phyloP scores from a whole-genome alignment of 495 filamentous ascomycete species.

The Neurospora cerealis region DNA sequence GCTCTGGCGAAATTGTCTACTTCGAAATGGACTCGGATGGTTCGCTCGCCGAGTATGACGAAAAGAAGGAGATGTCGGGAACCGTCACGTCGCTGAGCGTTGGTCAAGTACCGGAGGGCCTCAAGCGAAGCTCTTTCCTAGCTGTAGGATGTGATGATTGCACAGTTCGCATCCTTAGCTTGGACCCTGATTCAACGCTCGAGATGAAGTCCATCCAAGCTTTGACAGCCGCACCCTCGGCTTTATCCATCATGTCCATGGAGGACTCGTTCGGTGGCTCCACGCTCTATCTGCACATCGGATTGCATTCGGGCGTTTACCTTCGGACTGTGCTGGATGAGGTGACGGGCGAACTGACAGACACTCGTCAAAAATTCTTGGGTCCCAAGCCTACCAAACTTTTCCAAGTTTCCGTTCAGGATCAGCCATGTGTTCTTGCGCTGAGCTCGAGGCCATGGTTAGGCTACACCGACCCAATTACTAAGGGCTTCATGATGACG shows the following conservation, averaged over 20 bases:
- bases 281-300: constrained; percentile 88
- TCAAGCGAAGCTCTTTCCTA: constrained; percentile 74
- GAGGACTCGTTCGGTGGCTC: constrained; percentile 69
- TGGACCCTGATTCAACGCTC: constrained; percentile 82
- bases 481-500: constrained; percentile 80
- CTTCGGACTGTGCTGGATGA: constrained; percentile 90
- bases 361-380: constrained; percentile 87
- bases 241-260: constrained; percentile 90
- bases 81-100: constrained; percentile 89
- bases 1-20: constrained; percentile 92
- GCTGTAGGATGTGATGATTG: constrained; percentile 96
- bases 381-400: constrained; percentile 81
- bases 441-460: constrained; percentile 88
- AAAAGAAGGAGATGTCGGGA: constrained; percentile 91
- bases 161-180: constrained; percentile 81
- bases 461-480: constrained; percentile 76
- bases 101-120: constrained; percentile 86
- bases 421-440: constrained; percentile 77
- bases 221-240: constrained; percentile 77
- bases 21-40: constrained; percentile 95
- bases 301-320: constrained; percentile 90
- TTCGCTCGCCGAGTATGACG: constrained; percentile 84
- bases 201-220: constrained; percentile 92
- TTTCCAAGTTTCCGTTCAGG: constrained; percentile 76
- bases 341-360: constrained; percentile 84